Conservation (phyloP, 371 early-diverging fungal species). For the Mortierella sp. region DNA sequence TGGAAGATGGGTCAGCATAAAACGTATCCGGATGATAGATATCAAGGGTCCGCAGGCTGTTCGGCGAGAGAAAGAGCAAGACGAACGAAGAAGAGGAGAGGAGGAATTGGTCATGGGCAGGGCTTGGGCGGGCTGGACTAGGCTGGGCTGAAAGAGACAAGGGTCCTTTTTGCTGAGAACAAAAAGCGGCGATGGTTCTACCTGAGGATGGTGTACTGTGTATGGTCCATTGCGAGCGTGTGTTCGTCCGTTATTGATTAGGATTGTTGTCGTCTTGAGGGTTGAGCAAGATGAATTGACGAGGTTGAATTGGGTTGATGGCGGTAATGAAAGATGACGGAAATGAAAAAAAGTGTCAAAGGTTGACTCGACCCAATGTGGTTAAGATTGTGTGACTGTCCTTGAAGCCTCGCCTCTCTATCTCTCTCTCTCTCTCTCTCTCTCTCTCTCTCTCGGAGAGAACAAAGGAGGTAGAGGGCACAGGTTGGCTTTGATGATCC, state of each 20-base stretch:
- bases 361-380: too few relatives aligned
- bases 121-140: neutral
- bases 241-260: too few relatives aligned
- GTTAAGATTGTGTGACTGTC: conserved; percentile 9
- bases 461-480: too few relatives aligned
- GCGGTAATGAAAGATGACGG: too few relatives aligned
- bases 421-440: too few relatives aligned
- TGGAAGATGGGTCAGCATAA: neutral
- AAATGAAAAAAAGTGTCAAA: too few relatives aligned
- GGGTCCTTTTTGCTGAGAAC: too few relatives aligned
- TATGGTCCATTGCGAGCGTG: conserved; percentile 21
- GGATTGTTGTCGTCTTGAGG: neutral
- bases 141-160: neutral
- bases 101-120: neutral
- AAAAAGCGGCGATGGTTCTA: neutral
- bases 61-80: neutral
- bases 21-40: neutral
- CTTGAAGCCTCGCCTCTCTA: neutral
- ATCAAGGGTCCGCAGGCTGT: neutral
- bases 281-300: neutral
- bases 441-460: too few relatives aligned
- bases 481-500: conserved; percentile 2
- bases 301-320: too few relatives aligned
- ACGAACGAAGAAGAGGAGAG: neutral
- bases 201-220: conserved; percentile 25